Base-by-base conservation (phyloP, 116 monocot species). In the Zostera marina region DNA sequence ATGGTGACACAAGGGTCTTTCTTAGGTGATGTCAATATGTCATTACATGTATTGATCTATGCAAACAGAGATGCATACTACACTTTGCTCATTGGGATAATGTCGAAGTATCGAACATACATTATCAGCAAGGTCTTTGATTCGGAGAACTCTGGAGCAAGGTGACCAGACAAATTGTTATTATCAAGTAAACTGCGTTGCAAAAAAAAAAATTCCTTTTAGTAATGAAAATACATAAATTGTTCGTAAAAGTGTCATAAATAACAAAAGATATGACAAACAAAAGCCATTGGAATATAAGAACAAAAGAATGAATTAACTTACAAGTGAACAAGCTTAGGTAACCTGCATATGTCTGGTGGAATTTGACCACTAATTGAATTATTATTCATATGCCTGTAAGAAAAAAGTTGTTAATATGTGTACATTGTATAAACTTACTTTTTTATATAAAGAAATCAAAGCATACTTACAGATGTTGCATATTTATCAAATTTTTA, bases 361-460 rank as follows among this genome's bases (percentile, higher is more conserved):
- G 93, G 93, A 77, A 94, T 79, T 81, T 77, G 77, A 52, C 93
- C 88, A 68, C 82, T 94, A 60, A 94, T 60, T 58, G 93, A 88
- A 73, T 94, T 94, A 65, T 94, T 94, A 76, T 94, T 94, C 93
- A 94, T 84, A 69, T 94, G 93, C 32, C 93, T 94, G 68, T 64
- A 63, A 70, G 14, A 41, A 55, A 26, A 56, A 47, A 9, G 47
- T 15, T 21, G n/a, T 8, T 26, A 47, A 45, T 16, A n/a, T 26
- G 15, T 69, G 21, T 47, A 60, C 5, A 65, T 52, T 22, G 54
- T 52, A 7, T 4, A 59, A 42, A 26, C 11, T n/a, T n/a, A n/a
- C n/a, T n/a, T n/a, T n/a, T n/a, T n/a, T n/a, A n/a, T n/a, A 10
- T 2, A 48, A 10, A 48, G 19, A 47, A 51, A 47, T 43, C 13